Conservation (phyloP, 345 rosid species). For the Moringa oleifera region DNA sequence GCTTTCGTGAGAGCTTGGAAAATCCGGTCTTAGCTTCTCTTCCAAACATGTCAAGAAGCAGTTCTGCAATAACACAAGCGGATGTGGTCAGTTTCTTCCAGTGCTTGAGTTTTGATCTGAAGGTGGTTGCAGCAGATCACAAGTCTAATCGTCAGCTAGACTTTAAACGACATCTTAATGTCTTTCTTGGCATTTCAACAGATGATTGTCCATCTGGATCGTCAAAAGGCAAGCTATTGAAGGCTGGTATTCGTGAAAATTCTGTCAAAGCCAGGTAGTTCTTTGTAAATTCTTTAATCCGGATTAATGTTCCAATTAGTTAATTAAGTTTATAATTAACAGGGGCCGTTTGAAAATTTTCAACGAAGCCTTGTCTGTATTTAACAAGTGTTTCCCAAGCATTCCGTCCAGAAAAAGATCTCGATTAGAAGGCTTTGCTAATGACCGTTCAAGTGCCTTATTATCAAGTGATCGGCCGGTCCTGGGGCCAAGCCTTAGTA, state of each 20-base stretch:
- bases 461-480: conserved; percentile 57
- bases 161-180: conserved; percentile 57
- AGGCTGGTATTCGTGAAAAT: conserved; percentile 59
- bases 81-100: conserved; percentile 74
- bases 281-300: conserved; percentile 22
- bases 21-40: conserved; percentile 64
- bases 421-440: conserved; percentile 59
- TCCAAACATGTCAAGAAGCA: conserved; percentile 59
- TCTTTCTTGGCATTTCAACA: conserved; percentile 66
- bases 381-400: conserved; percentile 71
- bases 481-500: conserved; percentile 50
- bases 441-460: conserved; percentile 47
- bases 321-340: conserved; percentile 31
- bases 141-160: conserved; percentile 72
- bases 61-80: conserved; percentile 50
- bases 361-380: conserved; percentile 72
- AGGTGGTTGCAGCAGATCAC: conserved; percentile 67
- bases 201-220: conserved; percentile 66
- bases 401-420: conserved; percentile 84
- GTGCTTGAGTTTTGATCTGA: conserved; percentile 68
- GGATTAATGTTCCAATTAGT: conserved; percentile 19
- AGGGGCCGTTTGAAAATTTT: conserved; percentile 78
- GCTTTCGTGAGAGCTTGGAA: conserved; percentile 79
- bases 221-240: conserved; percentile 58
- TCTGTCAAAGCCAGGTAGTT: conserved; percentile 77